Conservation (phyloP, 1,139 yeast species). For the Sugiyamaella paludigena region DNA sequence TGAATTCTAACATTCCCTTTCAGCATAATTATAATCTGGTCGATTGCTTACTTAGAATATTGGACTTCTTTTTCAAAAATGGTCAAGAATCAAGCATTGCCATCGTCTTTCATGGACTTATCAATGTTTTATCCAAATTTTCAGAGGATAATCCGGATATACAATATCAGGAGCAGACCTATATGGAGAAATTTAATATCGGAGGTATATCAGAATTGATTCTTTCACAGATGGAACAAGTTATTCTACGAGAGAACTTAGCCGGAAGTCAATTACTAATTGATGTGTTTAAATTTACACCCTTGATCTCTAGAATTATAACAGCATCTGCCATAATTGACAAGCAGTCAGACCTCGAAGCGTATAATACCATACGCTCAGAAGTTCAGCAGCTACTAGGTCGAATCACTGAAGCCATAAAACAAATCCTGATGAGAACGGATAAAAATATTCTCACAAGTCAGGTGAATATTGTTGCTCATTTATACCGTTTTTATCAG, state of each 20-base stretch:
- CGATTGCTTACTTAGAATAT: constrained; percentile 3
- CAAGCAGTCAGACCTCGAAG: constrained; percentile 28
- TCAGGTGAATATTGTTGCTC: constrained; percentile 26
- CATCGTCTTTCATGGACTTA: constrained; percentile 2
- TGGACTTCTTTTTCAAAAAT: neutral
- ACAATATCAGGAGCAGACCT: constrained; percentile 1
- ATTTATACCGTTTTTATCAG: constrained; percentile 25
- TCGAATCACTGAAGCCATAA: constrained; percentile 27
- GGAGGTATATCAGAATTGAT: constrained; percentile 1
- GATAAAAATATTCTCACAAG: constrained; percentile 27
- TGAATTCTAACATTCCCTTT: neutral
- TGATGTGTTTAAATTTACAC: constrained; percentile 1
- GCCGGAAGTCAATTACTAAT: constrained; percentile 2
- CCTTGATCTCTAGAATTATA: constrained; percentile 29
- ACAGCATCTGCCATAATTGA: constrained; percentile 33
- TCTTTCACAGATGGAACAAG: constrained; percentile 6
- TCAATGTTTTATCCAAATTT: constrained; percentile 1
- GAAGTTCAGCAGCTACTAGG: constrained; percentile 24
- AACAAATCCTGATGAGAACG: constrained; percentile 23
- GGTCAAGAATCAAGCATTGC: neutral
- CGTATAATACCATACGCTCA: constrained; percentile 22
- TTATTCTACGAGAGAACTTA: neutral
- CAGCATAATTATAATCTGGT: constrained; percentile 5
- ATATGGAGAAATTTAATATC: constrained; percentile 1
- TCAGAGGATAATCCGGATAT: neutral